A percentile compares a stretch with the other conserved stretches of the same genome.
These are phyloP conservation scores for Trichophyton verrucosum DNA, from an alignment of 2,329 filamentous ascomycete genomes.

Conservation along the genomic window DNA sequence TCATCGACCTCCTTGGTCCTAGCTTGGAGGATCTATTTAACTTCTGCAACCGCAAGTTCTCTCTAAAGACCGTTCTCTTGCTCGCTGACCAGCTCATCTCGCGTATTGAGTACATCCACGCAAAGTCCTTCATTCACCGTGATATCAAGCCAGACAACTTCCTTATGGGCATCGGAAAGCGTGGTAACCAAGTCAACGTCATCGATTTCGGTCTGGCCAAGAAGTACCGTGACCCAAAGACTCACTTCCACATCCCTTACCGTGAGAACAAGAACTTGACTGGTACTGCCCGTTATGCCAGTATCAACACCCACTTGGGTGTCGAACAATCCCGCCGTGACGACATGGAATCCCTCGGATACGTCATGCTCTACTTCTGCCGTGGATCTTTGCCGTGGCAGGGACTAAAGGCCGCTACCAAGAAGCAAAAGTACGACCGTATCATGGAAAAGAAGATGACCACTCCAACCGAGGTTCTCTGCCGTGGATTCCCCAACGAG, in stretches of 20 bases:
- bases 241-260: slow-evolving; percentile 98
- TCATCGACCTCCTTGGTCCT: slow-evolving; percentile 88
- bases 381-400: slow-evolving; percentile 98
- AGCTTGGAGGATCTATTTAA: slow-evolving; percentile 98
- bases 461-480: slow-evolving; percentile 93
- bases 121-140: slow-evolving; percentile 98
- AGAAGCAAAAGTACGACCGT: slow-evolving; percentile 99
- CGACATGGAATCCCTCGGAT: slow-evolving; percentile 97
- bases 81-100: slow-evolving; percentile 97
- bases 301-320: slow-evolving; percentile 96
- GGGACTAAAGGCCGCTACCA: slow-evolving; percentile 93
- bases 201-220: slow-evolving; percentile 98
- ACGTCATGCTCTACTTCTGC: slow-evolving; percentile 99
- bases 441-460: slow-evolving; percentile 99
- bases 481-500: slow-evolving; percentile 97
- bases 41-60: slow-evolving; percentile 99
- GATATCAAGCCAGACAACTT: slow-evolving; percentile 99
- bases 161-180: slow-evolving; percentile 97
- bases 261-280: slow-evolving; percentile 99
- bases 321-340: slow-evolving; percentile 98
- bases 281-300: slow-evolving; percentile 94
- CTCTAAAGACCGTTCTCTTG: slow-evolving; percentile 91
- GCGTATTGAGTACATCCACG: slow-evolving; percentile 98
- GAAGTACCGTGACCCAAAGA: slow-evolving; percentile 99
- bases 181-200: slow-evolving; percentile 97